Evolutionary conservation across 805 yeast genomes (phyloP).

Genomic region (Starmerella apis): DNA sequence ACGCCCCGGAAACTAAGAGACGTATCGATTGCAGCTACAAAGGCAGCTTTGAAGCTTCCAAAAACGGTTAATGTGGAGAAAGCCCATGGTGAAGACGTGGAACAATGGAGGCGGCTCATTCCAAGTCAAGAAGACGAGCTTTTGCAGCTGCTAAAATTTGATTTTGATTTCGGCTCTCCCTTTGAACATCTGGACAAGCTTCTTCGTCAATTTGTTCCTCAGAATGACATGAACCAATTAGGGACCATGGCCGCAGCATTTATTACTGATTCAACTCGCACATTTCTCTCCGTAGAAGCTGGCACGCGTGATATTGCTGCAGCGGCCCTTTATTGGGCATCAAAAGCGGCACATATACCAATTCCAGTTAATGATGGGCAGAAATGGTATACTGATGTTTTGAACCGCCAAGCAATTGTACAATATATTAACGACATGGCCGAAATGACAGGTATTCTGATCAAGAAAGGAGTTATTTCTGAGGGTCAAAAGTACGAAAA

Average conservation of each 20-base stretch:
- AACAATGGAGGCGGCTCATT: conserved; percentile 44
- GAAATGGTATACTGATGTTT: conserved; percentile 19
- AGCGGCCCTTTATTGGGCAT: conserved; percentile 33
- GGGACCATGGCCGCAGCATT: conserved; percentile 24
- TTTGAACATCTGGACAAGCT: conserved; percentile 21
- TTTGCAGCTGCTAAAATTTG: conserved; percentile 41
- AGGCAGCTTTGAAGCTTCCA: conserved; percentile 38
- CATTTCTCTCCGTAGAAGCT: conserved; percentile 30
- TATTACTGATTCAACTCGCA: conserved; percentile 34
- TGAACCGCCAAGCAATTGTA: conserved; percentile 15
- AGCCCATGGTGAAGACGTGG: conserved; percentile 40
- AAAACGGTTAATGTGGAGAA: conserved; percentile 24
- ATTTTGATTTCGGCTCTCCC: conserved; percentile 38
- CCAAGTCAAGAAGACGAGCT: conserved; percentile 39
- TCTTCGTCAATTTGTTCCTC: conserved; percentile 12
- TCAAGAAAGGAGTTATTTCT: conserved; percentile 14
- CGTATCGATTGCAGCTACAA: conserved; percentile 41
- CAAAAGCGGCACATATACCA: conserved; percentile 11
- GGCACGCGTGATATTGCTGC: conserved; percentile 33
- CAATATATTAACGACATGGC: conserved; percentile 24
- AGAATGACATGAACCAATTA: conserved; percentile 12
- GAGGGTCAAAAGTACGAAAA: conserved; percentile 24
- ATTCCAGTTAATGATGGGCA: conserved; percentile 15
- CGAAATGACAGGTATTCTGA: conserved; percentile 20
- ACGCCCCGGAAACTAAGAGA: conserved; percentile 41